phyloP scores from a whole-genome alignment of 139 green algal species.

The Auxenochlorella pyrenoidosa region DNA sequence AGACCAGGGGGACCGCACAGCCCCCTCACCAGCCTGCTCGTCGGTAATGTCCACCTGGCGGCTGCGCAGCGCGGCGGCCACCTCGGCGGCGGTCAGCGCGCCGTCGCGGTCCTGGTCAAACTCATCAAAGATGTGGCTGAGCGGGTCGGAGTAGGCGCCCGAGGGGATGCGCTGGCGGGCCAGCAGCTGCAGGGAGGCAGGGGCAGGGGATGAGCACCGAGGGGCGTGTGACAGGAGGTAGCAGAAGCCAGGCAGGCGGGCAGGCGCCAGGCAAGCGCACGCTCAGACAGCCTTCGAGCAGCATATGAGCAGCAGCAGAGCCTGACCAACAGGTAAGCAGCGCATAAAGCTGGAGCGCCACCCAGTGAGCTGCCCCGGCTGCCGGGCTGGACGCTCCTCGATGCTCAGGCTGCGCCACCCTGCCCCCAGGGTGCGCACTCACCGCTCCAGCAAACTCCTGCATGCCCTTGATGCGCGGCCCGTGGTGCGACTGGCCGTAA shows the following conservation, averaged over 20 bases:
- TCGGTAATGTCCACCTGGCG: constrained; percentile 48
- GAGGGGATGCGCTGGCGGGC: constrained; percentile 48
- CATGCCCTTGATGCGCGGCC: constrained; percentile 47
- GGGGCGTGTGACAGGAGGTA: too few species aligned
- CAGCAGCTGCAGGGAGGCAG: constrained; percentile 37
- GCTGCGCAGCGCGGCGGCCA: constrained; percentile 48
- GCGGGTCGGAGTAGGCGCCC: constrained; percentile 45
- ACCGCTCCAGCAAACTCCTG: constrained; percentile 61
- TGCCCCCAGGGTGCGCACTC: background rate
- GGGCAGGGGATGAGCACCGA: too few species aligned
- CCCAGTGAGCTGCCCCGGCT: too few species aligned
- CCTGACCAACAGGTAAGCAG: too few species aligned
- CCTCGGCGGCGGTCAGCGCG: constrained; percentile 43
- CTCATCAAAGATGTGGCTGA: constrained; percentile 56
- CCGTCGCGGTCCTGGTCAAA: constrained; percentile 54
- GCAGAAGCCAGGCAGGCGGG: background rate
- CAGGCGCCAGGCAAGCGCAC: too few species aligned
- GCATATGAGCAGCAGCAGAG: too few species aligned
- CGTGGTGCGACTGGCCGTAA: constrained; percentile 43
- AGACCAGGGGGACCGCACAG: background rate
- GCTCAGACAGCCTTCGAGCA: too few species aligned
- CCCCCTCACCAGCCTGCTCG: constrained; percentile 35
- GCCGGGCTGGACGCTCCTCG: too few species aligned
- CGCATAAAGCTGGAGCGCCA: too few species aligned
- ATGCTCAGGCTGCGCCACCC: too few species aligned